A percentile compares a stretch with the other conserved stretches of the same genome.
These are phyloP conservation scores for Mucor lusitanicus DNA, from an alignment of 371 early-diverging fungal genomes.

Conservation along the genomic window DNA sequence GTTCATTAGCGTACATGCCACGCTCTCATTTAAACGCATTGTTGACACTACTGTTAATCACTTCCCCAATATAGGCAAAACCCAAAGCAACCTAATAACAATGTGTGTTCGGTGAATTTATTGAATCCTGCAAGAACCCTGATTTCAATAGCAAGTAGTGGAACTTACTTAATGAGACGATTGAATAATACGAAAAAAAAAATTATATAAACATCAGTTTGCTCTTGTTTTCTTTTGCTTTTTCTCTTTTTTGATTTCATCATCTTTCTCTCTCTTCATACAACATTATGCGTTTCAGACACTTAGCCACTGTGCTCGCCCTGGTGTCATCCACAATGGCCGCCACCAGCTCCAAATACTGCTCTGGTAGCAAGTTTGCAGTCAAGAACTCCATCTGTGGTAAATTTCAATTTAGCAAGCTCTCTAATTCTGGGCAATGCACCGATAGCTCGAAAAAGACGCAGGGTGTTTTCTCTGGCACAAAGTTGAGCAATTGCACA, in stretches of 20 bases:
- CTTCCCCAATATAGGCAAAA: not conserved
- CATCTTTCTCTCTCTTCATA: not conserved
- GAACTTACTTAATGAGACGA: not conserved
- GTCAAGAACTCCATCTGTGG: slow-evolving; percentile 2
- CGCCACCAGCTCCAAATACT: slow-evolving; percentile 1
- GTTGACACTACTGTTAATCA: not conserved
- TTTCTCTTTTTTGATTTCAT: not conserved
- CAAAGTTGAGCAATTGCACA: slow-evolving; percentile 39
- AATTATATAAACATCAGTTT: not conserved
- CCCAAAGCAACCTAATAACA: not conserved
- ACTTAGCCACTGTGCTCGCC: not conserved
- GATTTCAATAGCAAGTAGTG: not conserved
- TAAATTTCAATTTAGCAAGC: slow-evolving; percentile 17
- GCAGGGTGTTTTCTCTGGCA: slow-evolving; percentile 13
- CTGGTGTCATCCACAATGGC: not conserved
- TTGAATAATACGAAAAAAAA: not conserved
- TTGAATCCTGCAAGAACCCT: not conserved
- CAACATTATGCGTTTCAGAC: not conserved
- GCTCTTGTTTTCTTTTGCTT: not conserved
- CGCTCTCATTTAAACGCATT: not conserved
- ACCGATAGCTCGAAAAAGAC: slow-evolving; percentile 24
- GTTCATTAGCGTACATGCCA: not conserved
- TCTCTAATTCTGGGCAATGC: slow-evolving; percentile 13
- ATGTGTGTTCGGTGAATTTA: not conserved
- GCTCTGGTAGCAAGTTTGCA: slow-evolving; percentile 3